These are phyloP conservation scores for Xerocomus amazonicus DNA, from an alignment of 1,284 basidiomycete genomes.

Conservation along the genomic window DNA sequence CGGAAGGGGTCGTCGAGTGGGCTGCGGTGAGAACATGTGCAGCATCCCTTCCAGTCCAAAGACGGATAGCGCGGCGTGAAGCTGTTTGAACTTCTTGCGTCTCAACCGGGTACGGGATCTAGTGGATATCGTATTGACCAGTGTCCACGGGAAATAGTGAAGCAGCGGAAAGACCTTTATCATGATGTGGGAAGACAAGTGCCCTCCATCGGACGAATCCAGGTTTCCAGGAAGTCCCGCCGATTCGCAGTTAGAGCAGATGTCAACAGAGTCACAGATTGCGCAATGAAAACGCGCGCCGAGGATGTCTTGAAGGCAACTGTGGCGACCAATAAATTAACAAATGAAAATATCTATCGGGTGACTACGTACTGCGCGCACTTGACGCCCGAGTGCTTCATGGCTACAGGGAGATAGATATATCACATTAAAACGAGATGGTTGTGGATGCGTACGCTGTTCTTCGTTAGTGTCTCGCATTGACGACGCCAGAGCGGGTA, in stretches of 20 bases:
- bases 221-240: conserved; percentile 78
- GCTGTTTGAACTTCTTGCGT: conserved; percentile 70
- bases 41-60: conserved; percentile 77
- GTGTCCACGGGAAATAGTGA: neutral
- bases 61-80: conserved; percentile 65
- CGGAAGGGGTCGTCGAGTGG: conserved; percentile 51
- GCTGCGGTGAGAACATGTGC: conserved; percentile 44
- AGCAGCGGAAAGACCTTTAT: conserved; percentile 64
- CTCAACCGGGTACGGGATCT: conserved; percentile 84
- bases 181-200: conserved; percentile 82
- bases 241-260: conserved; percentile 87
- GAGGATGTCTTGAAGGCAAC: conserved; percentile 84
- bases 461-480: conserved; percentile 49
- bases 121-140: neutral
- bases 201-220: conserved; percentile 70
- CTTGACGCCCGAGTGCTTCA: conserved; percentile 66
- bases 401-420: conserved; percentile 41
- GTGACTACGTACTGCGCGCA: conserved; percentile 68
- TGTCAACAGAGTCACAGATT: conserved; percentile 77
- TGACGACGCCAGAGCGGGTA: conserved; percentile 21
- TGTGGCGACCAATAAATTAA: conserved; percentile 31
- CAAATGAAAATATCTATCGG: neutral
- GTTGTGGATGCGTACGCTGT: conserved; percentile 47
- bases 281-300: conserved; percentile 90
- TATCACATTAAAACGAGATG: conserved; percentile 10